Base-by-base conservation (phyloP, 305 asterid genomes). In the Stenogyne calaminthoides region DNA sequence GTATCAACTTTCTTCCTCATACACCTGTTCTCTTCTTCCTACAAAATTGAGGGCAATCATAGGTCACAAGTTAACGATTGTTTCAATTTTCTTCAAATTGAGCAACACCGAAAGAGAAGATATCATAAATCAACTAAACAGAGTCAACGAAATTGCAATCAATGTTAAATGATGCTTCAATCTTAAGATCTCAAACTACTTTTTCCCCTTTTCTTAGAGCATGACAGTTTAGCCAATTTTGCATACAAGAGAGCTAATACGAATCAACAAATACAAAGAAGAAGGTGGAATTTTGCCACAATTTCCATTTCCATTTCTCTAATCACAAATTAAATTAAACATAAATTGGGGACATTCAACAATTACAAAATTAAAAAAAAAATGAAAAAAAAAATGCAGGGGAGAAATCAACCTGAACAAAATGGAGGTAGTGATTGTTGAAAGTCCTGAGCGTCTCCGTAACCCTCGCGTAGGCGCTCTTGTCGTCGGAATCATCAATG, bases 11-110 rank as follows among this genome's bases (percentile, higher is more conserved):
- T 74, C 56, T 69, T 58, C 46, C 49, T 69, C 0, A 77, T 74
- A 25, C 79, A 78, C 67, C 95, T 77, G 51, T 77, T 82, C 80
- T 85, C 87, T 56, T 92, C 92, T 47, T 73, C 96, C 96, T 92
- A 67, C 29, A 63, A 68, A 71, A 7, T 59, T 69, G 64, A 20
- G 7, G 9, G 9, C 18, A 20, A 73, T 16, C 14, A 11, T 7
- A 18, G 7, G 54, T n/a, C 57, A 12, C 8, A 18, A 62, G 6
- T 20, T 46, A 32, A 4, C 4, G 36, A 32, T 32, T 32, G 36
- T 4, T 32, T 32, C 36, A 32, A 32, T 32, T 4, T 32, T 32
- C 36, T 32, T 32, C 36, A 4, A 4, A 32, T 32, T 32, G 32
- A 27, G 32, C 32, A 32, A 32, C 36, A 32, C 36, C 2, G 4